Percentiles rank a stretch among this genome's conserved stretches.
Evolutionary conservation across 768 basidiomycete genomes (phyloP).

Genomic region (Agaricus blazei): DNA sequence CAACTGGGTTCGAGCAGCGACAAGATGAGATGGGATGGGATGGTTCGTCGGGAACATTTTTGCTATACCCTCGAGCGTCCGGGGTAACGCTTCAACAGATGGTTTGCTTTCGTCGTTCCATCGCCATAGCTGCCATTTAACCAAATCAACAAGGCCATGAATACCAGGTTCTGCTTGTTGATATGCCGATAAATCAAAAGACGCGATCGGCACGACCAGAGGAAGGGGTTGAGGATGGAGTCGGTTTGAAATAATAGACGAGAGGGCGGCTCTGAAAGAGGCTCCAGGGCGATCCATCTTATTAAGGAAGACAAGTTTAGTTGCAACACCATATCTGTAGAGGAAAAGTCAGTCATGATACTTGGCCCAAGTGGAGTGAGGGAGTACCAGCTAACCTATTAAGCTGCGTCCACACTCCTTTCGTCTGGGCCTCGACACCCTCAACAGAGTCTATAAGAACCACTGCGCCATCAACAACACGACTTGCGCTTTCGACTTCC

Average conservation of each 20-base stretch:
- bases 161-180: constrained; percentile 74
- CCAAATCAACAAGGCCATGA: constrained; percentile 78
- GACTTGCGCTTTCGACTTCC: constrained; percentile 92
- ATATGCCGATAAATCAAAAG: constrained; percentile 66
- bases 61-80: constrained; percentile 37
- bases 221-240: constrained; percentile 72
- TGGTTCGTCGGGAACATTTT: constrained; percentile 48
- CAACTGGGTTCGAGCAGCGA: constrained; percentile 62
- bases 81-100: constrained; percentile 46
- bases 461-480: constrained; percentile 85
- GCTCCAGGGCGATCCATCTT: constrained; percentile 87
- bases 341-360: neutral
- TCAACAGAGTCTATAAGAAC: constrained; percentile 88
- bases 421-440: constrained; percentile 88
- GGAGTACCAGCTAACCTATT: constrained; percentile 58
- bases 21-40: constrained; percentile 63
- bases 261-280: constrained; percentile 64
- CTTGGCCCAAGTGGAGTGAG: no score
- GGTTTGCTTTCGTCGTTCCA: constrained; percentile 52
- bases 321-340: constrained; percentile 70
- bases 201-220: constrained; percentile 72
- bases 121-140: constrained; percentile 81
- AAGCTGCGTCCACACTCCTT: constrained; percentile 83
- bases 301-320: constrained; percentile 79
- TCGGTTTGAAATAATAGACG: constrained; percentile 69